phyloP scores from a whole-genome alignment of 2,329 filamentous ascomycete species.

The Xylariaceae sp. region DNA sequence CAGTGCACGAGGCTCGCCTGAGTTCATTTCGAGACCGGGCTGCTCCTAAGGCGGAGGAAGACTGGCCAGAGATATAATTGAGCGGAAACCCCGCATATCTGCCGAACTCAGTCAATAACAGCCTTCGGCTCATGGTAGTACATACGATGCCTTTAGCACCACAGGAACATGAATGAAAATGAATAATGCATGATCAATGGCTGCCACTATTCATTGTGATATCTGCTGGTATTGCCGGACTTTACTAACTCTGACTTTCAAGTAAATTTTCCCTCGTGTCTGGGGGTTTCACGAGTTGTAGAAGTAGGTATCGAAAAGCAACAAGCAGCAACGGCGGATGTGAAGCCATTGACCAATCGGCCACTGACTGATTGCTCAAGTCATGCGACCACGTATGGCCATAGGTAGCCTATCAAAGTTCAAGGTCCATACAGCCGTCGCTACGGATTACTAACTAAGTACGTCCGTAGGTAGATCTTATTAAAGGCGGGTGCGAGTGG shows the following conservation, averaged over 20 bases:
- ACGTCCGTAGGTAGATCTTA: no score
- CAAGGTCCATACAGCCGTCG: neutral
- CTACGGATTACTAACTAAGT: no score
- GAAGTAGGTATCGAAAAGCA: neutral
- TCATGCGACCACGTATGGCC: neutral
- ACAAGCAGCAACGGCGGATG: conserved; percentile 1
- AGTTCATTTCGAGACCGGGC: conserved; percentile 12
- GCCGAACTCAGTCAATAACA: conserved; percentile 12
- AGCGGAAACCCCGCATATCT: conserved; percentile 10
- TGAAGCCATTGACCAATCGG: conserved; percentile 20
- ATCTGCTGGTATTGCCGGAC: neutral
- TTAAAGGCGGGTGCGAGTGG: no score
- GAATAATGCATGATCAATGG: conserved; percentile 17
- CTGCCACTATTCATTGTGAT: conserved; percentile 3
- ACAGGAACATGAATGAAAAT: conserved; percentile 20
- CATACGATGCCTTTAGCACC: conserved; percentile 13
- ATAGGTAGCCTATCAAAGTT: neutral
- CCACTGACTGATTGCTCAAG: neutral
- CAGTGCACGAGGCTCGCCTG: conserved; percentile 13
- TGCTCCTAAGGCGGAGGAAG: conserved; percentile 4
- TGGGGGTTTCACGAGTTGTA: neutral
- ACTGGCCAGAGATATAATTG: conserved; percentile 10
- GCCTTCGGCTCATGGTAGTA: conserved; percentile 13
- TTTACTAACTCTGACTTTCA: no score
- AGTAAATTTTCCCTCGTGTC: neutral